Evolutionary conservation across 1,284 basidiomycete species (phyloP), one percentile per base, ranked within the genome.

Genomic region (Macrocystidia cucumis): DNA sequence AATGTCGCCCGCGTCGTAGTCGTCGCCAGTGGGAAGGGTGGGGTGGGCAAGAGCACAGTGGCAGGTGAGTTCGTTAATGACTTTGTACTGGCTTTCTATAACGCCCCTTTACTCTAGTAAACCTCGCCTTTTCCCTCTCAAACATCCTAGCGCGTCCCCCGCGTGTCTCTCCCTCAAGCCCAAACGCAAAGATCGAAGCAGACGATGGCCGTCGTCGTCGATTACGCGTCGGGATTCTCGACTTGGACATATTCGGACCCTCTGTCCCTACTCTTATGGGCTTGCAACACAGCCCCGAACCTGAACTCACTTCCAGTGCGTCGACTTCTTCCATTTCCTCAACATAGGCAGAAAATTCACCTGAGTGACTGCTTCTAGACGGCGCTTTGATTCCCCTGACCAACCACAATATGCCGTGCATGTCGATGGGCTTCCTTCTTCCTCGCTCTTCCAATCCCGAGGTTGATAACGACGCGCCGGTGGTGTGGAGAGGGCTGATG

Each of bases 401-500:
- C 21, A 98, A 96, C 52, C 92, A 98, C 54, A 87, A 90, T 2
- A 57, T 98, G 3, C 81, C 87, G 14, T 91, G 88, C 50, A 98
- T 98, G 95, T 96, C 91, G 2, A 98, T 98, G 78, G 95, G 93
- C 0, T 98, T 82, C 50, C 69, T 88, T 5, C 65, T 88, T 16
- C 79, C 82, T 2, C 64, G 63, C 20, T 48, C 63, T 1, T 45
- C 64, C 0, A 63, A 59, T 26, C 56, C 60, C 12, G 61, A 59
- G 23, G 60, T 66, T 20, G 62, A 63, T 32, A 66, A 69, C 23
- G 86, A 92, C 49, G 78, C 78, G 0, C 80, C 91, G 0, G 74
- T 98, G 12, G 91, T 95, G 16, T 98, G 95, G 95, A 73, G 95
- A 24, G 95, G 95, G 1, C 75, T 98, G 32, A 98, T 98, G 95